Evolutionary conservation across 2,329 filamentous ascomycete species (phyloP), one percentile per base, ranked within the genome.

Genomic region (Ceratocystis eucalypticola): DNA sequence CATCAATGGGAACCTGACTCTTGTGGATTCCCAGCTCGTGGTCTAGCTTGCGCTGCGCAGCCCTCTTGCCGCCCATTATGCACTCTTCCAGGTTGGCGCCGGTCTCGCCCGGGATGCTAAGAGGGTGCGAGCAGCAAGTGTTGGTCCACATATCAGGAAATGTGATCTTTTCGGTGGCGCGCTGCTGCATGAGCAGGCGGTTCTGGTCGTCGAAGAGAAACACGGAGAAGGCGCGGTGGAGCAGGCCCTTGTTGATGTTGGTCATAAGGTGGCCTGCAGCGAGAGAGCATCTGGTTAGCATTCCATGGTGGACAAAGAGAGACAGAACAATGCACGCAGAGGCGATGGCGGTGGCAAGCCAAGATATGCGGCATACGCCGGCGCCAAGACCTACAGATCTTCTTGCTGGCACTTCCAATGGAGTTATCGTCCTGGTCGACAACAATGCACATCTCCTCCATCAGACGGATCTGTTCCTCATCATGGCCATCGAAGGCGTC

Each of bases 131-230:
- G 81, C 94, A 99, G 83, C 94, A 99, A 41, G 94, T 99, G 79
- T 99, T 99, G 70, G 94, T 99, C 94, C 94, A 99, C 88, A 96
- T 92, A 75, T 96, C 91, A 62, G 94, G 93, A 79, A 99, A 99
- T 5, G 94, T 99, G 74, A 99, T 99, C 81, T 99, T 99, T 80
- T 97, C 93, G 50, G 86, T 80, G 33, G 94, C 94, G 71, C 94
- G 89, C 80, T 97, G 94, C 79, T 99, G 94, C 64, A 99, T 85
- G 57, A 99, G 88, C 68, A 97, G 81, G 72, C 91, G 88, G 77
- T 96, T 95, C 75, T 94, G 83, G 69, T 89, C 88, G 78, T 97
- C 91, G 81, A 99, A 99, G 71, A 99, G 86, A 80, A 99, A 99
- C 71, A 95, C 90, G 68, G 93, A 97, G 77, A 99, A 99, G 69